Conservation (phyloP, 164 flowering plant genomes). For the Stephania japonica region DNA sequence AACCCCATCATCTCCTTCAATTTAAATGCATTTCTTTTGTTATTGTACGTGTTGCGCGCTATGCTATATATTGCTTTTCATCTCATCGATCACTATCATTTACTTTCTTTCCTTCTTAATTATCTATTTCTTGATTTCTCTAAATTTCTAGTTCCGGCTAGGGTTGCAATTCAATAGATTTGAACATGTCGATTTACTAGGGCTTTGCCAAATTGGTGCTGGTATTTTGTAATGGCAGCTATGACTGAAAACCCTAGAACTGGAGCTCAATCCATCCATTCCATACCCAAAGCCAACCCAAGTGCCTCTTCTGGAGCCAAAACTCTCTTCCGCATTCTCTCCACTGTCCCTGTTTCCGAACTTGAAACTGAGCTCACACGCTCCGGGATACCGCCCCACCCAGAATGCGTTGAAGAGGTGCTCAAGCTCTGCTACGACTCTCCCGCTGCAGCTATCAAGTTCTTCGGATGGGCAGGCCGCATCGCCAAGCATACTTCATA, state of each 20-base stretch:
- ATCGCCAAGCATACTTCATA: constrained; percentile 27
- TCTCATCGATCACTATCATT: neutral
- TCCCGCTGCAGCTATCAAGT: constrained; percentile 53
- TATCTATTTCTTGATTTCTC: neutral
- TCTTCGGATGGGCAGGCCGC: constrained; percentile 64
- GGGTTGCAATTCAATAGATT: neutral
- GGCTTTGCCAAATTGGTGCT: neutral
- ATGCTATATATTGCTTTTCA: too few species aligned
- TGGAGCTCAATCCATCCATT: neutral
- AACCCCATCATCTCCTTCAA: too few species aligned
- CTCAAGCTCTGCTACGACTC: constrained; percentile 40
- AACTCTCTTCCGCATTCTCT: constrained; percentile 34
- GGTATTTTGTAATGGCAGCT: neutral
- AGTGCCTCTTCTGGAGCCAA: constrained; percentile 28
- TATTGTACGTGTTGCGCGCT: neutral
- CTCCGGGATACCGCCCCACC: constrained; percentile 30
- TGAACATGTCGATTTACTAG: neutral
- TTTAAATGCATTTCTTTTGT: too few species aligned
- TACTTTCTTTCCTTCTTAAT: neutral
- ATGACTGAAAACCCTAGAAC: neutral
- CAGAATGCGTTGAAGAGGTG: constrained; percentile 45
- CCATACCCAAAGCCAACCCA: neutral
- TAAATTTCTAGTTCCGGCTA: neutral
- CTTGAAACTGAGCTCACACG: constrained; percentile 39
- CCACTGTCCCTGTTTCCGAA: constrained; percentile 24